phyloP scores from a whole-genome alignment of 768 basidiomycete genomes.

The Mycena vitilis region DNA sequence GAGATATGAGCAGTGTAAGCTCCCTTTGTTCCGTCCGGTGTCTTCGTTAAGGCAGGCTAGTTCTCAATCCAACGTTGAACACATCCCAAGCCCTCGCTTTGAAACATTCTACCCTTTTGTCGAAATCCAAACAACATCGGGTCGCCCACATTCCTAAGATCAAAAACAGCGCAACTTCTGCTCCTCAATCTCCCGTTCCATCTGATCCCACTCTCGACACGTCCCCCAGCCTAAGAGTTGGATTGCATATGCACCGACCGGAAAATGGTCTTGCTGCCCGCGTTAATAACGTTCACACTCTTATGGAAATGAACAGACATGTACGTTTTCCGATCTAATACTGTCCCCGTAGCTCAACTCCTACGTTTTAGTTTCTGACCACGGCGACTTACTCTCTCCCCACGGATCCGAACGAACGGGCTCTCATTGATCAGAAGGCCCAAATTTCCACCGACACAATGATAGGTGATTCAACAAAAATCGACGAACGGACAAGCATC shows the following conservation, averaged over 20 bases:
- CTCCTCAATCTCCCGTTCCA: conserved; percentile 58
- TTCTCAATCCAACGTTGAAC: conserved; percentile 58
- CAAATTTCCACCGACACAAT: conserved; percentile 88
- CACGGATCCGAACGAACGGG: conserved; percentile 69
- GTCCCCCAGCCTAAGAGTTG: conserved; percentile 68
- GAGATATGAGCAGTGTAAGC: conserved; percentile 69
- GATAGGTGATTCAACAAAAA: conserved; percentile 84
- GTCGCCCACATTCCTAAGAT: conserved; percentile 41
- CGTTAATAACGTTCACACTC: conserved; percentile 80
- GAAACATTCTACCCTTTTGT: conserved; percentile 67
- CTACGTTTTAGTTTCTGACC: conserved; percentile 58
- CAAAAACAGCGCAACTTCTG: conserved; percentile 50
- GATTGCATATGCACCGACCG: conserved; percentile 68
- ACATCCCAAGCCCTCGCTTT: conserved; percentile 64
- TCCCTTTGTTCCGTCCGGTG: neutral
- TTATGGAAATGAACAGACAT: conserved; percentile 84
- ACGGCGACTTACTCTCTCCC: conserved; percentile 65
- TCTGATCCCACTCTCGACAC: conserved; percentile 49
- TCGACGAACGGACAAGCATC: conserved; percentile 83
- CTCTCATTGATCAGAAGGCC: conserved; percentile 81
- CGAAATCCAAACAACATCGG: conserved; percentile 34
- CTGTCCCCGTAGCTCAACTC: conserved; percentile 3
- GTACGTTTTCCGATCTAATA: conserved; percentile 53
- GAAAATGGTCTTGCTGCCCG: conserved; percentile 70
- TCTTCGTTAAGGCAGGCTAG: conserved; percentile 43